These are phyloP conservation scores for Flaveria robusta DNA, from an alignment of 129 eudicot species.

Conservation along the genomic window DNA sequence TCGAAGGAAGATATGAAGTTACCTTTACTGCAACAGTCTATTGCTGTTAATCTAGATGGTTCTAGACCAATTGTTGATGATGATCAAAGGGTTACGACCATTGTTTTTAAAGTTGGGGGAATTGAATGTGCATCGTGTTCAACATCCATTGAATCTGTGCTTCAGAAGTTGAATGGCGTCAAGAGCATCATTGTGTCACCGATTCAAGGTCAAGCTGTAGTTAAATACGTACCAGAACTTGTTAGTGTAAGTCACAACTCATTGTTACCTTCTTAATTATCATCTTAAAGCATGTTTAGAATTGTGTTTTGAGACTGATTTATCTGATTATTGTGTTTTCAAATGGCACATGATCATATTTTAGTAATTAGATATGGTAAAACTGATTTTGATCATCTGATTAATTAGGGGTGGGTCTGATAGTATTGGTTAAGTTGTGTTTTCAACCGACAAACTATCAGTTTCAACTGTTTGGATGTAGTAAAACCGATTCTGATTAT, in stretches of 20 bases:
- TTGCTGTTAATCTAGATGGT: conserved; percentile 33
- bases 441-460: no score
- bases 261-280: not conserved
- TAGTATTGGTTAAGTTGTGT: no score
- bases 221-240: conserved; percentile 57
- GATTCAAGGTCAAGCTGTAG: conserved; percentile 77
- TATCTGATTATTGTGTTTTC: not conserved
- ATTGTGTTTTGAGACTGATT: conserved; percentile 1
- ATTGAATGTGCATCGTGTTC: conserved; percentile 65
- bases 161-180: conserved; percentile 61
- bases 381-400: no score
- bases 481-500: not conserved
- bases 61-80: conserved; percentile 27
- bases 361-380: no score
- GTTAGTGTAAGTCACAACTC: conserved; percentile 51
- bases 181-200: conserved; percentile 62
- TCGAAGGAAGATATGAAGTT: conserved; percentile 58
- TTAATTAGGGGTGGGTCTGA: no score
- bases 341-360: not conserved
- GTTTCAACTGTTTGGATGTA: not conserved
- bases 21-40: conserved; percentile 60
- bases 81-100: conserved; percentile 40
- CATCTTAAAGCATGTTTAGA: not conserved
- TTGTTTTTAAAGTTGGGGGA: conserved; percentile 57
- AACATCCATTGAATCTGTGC: conserved; percentile 63